Conservation (phyloP, 2,329 filamentous ascomycete genomes). For the Trichoderma breve region DNA sequence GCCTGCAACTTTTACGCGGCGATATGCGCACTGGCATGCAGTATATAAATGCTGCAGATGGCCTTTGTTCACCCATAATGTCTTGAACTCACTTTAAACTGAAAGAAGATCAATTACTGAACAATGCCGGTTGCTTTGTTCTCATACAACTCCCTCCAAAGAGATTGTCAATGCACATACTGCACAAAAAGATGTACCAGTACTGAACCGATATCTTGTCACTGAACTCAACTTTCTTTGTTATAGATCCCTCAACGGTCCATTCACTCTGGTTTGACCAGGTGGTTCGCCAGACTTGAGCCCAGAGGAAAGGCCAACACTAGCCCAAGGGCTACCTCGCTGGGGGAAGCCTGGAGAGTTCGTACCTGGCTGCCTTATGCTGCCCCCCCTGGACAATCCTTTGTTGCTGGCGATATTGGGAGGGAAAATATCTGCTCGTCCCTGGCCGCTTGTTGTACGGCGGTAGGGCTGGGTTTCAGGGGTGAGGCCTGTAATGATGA, state of each 20-base stretch:
- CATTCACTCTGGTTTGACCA: slow-evolving; percentile 23
- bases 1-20: neutral
- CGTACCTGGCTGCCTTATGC: slow-evolving; percentile 13
- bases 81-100: neutral
- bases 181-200: neutral
- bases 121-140: neutral
- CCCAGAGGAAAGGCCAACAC: slow-evolving; percentile 33
- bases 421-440: slow-evolving; percentile 10
- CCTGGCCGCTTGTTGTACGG: slow-evolving; percentile 17
- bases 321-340: slow-evolving; percentile 25
- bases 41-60: neutral
- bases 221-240: neutral
- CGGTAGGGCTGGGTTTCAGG: slow-evolving; percentile 15
- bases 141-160: neutral
- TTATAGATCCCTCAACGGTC: slow-evolving; percentile 22
- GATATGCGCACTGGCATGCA: neutral
- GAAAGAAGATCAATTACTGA: neutral
- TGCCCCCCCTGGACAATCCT: slow-evolving; percentile 10
- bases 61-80: neutral
- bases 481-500: neutral
- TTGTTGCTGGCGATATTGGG: slow-evolving; percentile 19
- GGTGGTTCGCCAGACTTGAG: slow-evolving; percentile 32
- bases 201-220: neutral
- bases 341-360: slow-evolving; percentile 25
- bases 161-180: neutral